Evolutionary conservation across 306 rosid genomes (phyloP).

Genomic region (Fragaria iinumae): DNA sequence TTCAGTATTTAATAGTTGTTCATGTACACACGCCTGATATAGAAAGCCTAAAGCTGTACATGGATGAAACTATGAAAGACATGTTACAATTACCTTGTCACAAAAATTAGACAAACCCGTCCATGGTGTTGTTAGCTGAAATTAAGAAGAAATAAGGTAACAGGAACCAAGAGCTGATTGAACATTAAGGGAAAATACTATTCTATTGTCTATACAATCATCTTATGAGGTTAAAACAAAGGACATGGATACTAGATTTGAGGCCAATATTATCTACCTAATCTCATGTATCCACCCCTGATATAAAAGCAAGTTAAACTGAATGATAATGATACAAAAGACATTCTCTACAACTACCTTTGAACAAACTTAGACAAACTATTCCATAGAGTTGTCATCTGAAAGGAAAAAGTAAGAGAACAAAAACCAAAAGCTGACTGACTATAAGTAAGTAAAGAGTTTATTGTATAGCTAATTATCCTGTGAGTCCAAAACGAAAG

Average conservation of each 20-base stretch:
- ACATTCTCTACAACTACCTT: conserved; percentile 69
- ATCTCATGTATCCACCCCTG: conserved; percentile 3
- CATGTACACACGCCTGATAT: conserved; percentile 49
- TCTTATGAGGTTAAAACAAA: conserved; percentile 48
- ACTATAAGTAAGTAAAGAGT: conserved; percentile 39
- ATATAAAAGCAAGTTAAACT: conserved; percentile 50
- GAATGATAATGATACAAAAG: conserved; percentile 49
- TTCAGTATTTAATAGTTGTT: conserved; percentile 46
- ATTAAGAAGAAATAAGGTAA: conserved; percentile 34
- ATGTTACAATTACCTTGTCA: conserved; percentile 70
- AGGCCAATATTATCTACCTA: conserved; percentile 41
- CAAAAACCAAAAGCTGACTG: conserved; percentile 47
- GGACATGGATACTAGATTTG: conserved; percentile 43
- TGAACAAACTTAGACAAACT: conserved; percentile 54
- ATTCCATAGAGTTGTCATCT: conserved; percentile 56
- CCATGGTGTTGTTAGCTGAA: conserved; percentile 54
- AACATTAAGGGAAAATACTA: conserved; percentile 44
- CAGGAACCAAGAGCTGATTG: conserved; percentile 44
- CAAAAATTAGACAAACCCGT: conserved; percentile 55
- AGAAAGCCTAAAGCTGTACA: conserved; percentile 59
- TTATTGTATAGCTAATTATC: conserved; percentile 68
- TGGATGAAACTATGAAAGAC: conserved; percentile 28
- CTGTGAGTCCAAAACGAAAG: conserved; percentile 44
- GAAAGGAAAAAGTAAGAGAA: conserved; percentile 37
- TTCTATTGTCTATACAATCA: conserved; percentile 58